Base-by-base conservation (phyloP, 805 yeast species). In the Ogataea methanolica region DNA sequence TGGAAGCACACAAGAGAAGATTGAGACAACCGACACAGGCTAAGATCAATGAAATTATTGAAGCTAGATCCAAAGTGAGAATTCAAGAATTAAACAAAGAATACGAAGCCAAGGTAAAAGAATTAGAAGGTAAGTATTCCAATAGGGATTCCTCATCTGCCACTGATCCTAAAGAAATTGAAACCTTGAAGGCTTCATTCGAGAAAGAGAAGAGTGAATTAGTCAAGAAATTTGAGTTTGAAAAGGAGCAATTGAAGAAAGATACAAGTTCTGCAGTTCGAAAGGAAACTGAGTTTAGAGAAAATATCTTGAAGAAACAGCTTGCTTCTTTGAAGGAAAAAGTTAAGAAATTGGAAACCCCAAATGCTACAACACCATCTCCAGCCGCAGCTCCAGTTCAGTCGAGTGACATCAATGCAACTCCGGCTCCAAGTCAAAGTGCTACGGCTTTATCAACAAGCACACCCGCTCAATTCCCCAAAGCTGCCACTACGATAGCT, bases 261-360 rank as follows among this genome's bases (percentile, higher is more conserved):
- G 75, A 71, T 41, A 73, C 76, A 3, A 67, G 78, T 42, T 68
- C 70, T 45, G 76, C 78, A 23, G 75, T 79, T 39, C 76, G 78
- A 43, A 78, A 80, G 59, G 82, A 81, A 57, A 75, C 74, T 42
- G 84, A 78, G 49, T 75, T 85, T 62, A 76, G 81, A 54, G 73
- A 75, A 47, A 76, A 73, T 49, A 74, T 84, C 62, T 68, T 80
- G 55, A 75, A 73, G 54, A 71, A 72, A 52, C 81, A 76, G 60
- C 66, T 78, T n/a, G 80, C 76, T 39, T 74, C 73, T 44, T 68
- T 78, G 29, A 80, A 76, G 50, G 66, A 63, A 41, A 72, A 73
- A 44, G 45, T 63, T 34, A 58, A 62, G 33, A 45, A 54, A 36
- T 39, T 59, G 33, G 52, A 59, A 45, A 22, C 38, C 21, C 8